Conservation (phyloP, 208 protist species). For the Crithidia acanthocephali region DNA sequence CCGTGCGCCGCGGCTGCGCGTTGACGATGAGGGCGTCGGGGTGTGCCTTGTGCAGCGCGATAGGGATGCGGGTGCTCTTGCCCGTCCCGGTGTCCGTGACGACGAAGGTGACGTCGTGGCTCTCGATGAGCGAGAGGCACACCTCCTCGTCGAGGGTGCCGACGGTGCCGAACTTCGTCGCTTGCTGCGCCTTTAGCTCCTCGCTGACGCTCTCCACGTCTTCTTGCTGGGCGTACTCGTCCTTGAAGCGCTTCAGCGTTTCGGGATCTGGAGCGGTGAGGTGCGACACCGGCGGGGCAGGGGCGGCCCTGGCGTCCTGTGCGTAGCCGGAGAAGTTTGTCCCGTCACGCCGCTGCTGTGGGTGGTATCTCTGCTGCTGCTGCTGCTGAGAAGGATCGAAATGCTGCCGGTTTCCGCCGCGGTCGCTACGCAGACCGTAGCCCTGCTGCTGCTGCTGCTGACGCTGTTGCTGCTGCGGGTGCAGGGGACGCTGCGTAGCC, state of each 20-base stretch:
- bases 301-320: background rate
- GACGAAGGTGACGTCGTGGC: constrained; percentile 87
- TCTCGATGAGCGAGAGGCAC: constrained; percentile 62
- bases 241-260: constrained; percentile 49
- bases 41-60: constrained; percentile 60
- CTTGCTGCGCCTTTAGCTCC: constrained; percentile 44
- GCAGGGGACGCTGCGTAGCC: constrained; percentile 12
- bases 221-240: constrained; percentile 62
- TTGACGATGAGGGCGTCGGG: constrained; percentile 58
- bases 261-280: constrained; percentile 28
- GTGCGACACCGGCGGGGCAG: background rate
- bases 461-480: constrained; percentile 26
- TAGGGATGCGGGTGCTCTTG: constrained; percentile 87
- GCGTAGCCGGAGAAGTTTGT: background rate
- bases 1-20: constrained; percentile 81
- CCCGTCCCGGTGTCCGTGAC: constrained; percentile 89
- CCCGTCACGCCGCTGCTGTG: background rate
- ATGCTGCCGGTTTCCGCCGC: constrained; percentile 6
- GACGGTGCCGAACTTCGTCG: constrained; percentile 34
- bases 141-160: constrained; percentile 65
- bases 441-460: constrained; percentile 24
- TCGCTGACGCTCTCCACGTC: constrained; percentile 39
- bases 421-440: background rate
- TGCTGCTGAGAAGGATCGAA: constrained; percentile 4
- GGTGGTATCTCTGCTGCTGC: constrained; percentile 19